A percentile compares a stretch with the other conserved stretches of the same genome.
phyloP scores from a whole-genome alignment of 148 eudicot genomes.

The Vaccinium myrtillus region DNA sequence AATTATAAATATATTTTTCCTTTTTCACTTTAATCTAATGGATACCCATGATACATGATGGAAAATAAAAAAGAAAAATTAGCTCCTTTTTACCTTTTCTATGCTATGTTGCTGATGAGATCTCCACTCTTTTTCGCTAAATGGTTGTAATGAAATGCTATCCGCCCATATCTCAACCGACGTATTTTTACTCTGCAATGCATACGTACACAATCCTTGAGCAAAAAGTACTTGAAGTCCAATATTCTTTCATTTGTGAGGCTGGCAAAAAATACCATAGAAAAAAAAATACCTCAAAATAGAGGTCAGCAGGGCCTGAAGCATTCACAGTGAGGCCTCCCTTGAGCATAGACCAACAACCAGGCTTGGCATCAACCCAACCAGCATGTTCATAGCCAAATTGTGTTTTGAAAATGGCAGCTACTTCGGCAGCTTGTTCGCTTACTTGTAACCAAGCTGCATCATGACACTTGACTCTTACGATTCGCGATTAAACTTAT shows the following conservation, averaged over 20 bases:
- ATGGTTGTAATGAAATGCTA: conserved; percentile 69
- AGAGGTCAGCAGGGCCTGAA: conserved; percentile 41
- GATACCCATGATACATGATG: too few species aligned
- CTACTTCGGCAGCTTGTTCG: conserved; percentile 30
- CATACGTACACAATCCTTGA: not conserved
- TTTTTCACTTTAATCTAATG: too few species aligned
- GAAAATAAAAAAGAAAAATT: too few species aligned
- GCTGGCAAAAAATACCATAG: not conserved
- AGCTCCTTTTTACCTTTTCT: conserved; percentile 43
- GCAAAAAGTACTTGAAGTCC: not conserved
- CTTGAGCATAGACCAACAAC: conserved; percentile 87
- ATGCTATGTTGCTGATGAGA: conserved; percentile 64
- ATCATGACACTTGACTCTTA: not conserved
- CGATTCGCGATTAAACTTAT: too few species aligned
- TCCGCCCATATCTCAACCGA: conserved; percentile 54
- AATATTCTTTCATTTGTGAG: not conserved
- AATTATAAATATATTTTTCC: too few species aligned
- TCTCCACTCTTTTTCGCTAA: conserved; percentile 70
- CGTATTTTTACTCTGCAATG: conserved; percentile 45
- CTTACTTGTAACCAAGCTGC: conserved; percentile 69
- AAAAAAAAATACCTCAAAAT: conserved; percentile 41
- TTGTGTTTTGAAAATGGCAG: conserved; percentile 35
- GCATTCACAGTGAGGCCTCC: conserved; percentile 47
- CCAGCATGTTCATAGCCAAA: conserved; percentile 38
- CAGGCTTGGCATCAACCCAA: conserved; percentile 38